Percentiles rank a stretch among this genome's conserved stretches.
These are phyloP conservation scores for Colletotrichum tamarilloi DNA, from an alignment of 2,329 filamentous ascomycete genomes.

Conservation along the genomic window DNA sequence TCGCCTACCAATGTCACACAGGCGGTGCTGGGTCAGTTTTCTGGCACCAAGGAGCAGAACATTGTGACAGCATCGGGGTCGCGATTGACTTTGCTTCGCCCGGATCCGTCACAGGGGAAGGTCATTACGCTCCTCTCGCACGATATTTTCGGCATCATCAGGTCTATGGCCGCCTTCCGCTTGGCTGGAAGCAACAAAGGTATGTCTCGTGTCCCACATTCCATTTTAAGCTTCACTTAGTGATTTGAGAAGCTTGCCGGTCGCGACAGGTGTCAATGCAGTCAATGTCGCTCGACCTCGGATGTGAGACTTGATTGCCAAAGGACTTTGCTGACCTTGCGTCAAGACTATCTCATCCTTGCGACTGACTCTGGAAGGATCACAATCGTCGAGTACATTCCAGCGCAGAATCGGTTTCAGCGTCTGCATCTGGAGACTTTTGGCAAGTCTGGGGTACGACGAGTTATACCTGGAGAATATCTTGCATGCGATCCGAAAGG, in stretches of 20 bases:
- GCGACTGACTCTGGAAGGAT: conserved; percentile 96
- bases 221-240: conserved; percentile 71
- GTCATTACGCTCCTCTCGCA: conserved; percentile 88
- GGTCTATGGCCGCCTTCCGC: conserved; percentile 87
- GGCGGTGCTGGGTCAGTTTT: conserved; percentile 94
- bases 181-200: conserved; percentile 96
- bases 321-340: conserved; percentile 33
- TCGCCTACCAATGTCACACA: conserved; percentile 89
- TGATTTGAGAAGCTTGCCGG: conserved; percentile 57
- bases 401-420: conserved; percentile 86
- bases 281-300: conserved; percentile 9
- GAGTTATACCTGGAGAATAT: conserved; percentile 95
- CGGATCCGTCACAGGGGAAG: conserved; percentile 86
- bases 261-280: conserved; percentile 19
- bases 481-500: conserved; percentile 96
- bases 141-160: conserved; percentile 95
- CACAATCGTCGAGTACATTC: conserved; percentile 91
- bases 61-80: conserved; percentile 95
- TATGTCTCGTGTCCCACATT: conserved; percentile 65
- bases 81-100: conserved; percentile 86
- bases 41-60: conserved; percentile 96
- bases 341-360: conserved; percentile 91
- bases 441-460: conserved; percentile 93
- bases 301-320: conserved; percentile 22
- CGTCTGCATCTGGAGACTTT: conserved; percentile 96